Conservation (phyloP, 805 yeast genomes). For the Saccharomycodes ludwigii region DNA sequence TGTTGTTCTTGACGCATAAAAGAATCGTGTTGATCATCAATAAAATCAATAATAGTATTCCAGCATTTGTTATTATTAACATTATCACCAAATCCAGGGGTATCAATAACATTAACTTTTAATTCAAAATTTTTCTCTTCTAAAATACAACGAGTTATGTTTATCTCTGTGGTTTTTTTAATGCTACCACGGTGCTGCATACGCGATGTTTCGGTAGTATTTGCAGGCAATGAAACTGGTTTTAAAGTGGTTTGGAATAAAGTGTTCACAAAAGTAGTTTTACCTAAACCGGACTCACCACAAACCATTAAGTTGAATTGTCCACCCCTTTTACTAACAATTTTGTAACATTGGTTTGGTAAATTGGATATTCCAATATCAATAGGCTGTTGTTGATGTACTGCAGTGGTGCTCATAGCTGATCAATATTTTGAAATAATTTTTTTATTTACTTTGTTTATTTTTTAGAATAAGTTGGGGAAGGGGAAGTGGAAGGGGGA, state of each 20-base stretch:
- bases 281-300: conserved; percentile 88
- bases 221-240: conserved; percentile 25
- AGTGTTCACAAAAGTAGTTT: conserved; percentile 83
- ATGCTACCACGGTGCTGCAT: conserved; percentile 27
- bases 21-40: conserved; percentile 83
- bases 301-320: conserved; percentile 72
- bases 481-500: too few species aligned
- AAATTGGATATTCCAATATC: conserved; percentile 60
- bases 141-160: conserved; percentile 63
- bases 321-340: conserved; percentile 64
- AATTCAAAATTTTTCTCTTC: conserved; percentile 76
- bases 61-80: conserved; percentile 77
- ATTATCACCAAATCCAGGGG: conserved; percentile 91
- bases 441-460: not conserved
- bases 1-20: conserved; percentile 91
- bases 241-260: conserved; percentile 66
- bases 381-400: too few species aligned
- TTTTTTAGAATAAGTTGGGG: not conserved
- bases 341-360: conserved; percentile 69
- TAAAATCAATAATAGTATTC: conserved; percentile 77
- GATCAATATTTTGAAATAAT: conserved; percentile 1
- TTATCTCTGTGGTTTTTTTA: conserved; percentile 64
- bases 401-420: too few species aligned
- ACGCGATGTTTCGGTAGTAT: conserved; percentile 22
- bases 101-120: conserved; percentile 72